Base-by-base conservation (phyloP, 2,329 filamentous ascomycete genomes). In the Colletotrichum sp. region DNA sequence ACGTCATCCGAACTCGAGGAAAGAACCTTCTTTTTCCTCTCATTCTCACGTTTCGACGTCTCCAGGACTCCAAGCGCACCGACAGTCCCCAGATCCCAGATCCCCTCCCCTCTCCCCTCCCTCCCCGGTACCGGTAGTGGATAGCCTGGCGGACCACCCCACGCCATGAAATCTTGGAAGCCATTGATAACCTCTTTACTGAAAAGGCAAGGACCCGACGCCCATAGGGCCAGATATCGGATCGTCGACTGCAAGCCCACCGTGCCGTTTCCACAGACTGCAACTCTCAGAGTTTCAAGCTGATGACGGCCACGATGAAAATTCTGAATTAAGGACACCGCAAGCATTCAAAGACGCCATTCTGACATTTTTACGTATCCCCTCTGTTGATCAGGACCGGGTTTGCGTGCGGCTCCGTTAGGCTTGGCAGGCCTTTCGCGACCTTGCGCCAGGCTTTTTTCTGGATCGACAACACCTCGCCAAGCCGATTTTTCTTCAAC, bases 1-100 rank as follows among this genome's bases (percentile, higher is more conserved):
- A 75, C 68, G 72, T 72, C 72, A 71, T 75, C 72, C 72, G 63
- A 75, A 72, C 36, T 63, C 16, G 6, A 63, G 24, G 30, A 68
- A 52, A 39, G n/a, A 66, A 66, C 68, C 72, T 60, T 67, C 57
- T 72, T 32, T 62, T 32, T 62, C 12, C 18, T 28, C 21, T 52
- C 36, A 24, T 59, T 32, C n/a, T 39, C 57, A 55, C 57, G 28
- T 62, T 32, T 69, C 21, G 30, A 34, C 34, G 15, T 63, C 21
- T 67, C 63, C 26, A 49, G 6, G 26, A 62, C 18, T 65, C 64
- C 26, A 24, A 52, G 44, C 44, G 44, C 44, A 52, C 55, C 55
- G 36, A 49, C 57, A 34, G 44, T 26, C 68, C 68, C 68, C 55
- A 28, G 68, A 70, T 70, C 24, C 55, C 55, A 62, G 57, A 52